Evolutionary conservation across 306 rosid species (phyloP).

Genomic region (Cyamopsis tetragonoloba): DNA sequence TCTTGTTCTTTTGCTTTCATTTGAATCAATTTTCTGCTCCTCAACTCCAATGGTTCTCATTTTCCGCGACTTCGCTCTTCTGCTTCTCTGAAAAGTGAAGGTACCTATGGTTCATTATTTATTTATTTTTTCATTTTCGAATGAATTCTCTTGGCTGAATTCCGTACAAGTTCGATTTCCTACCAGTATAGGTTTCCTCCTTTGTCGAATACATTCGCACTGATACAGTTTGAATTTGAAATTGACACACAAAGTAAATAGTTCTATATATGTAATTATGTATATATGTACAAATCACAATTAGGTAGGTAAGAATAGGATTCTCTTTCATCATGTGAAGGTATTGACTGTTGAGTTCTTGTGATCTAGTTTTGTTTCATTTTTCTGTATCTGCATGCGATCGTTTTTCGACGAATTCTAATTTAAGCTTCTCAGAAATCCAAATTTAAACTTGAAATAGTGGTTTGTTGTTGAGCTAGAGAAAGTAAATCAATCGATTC

Average conservation of each 20-base stretch:
- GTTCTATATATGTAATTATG: too few species aligned
- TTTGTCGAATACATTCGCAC: not conserved
- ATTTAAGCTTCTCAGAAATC: too few species aligned
- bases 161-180: not conserved
- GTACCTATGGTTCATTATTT: not conserved
- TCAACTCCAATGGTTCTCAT: not conserved
- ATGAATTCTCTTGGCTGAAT: constrained; percentile 9
- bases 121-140: not conserved
- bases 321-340: too few species aligned
- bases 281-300: too few species aligned
- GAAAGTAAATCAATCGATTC: too few species aligned
- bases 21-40: not conserved
- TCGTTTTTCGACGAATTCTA: too few species aligned
- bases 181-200: not conserved
- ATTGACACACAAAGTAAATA: not conserved
- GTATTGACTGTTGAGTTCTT: too few species aligned
- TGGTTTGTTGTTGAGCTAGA: too few species aligned
- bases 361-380: too few species aligned
- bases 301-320: too few species aligned
- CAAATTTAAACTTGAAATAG: too few species aligned
- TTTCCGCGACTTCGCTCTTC: not conserved
- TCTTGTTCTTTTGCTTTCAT: not conserved
- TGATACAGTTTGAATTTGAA: not conserved
- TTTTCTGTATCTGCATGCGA: too few species aligned
- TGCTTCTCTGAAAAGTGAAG: not conserved